phyloP scores from a whole-genome alignment of 345 rosid genomes.

The Nephelium lappaceum region DNA sequence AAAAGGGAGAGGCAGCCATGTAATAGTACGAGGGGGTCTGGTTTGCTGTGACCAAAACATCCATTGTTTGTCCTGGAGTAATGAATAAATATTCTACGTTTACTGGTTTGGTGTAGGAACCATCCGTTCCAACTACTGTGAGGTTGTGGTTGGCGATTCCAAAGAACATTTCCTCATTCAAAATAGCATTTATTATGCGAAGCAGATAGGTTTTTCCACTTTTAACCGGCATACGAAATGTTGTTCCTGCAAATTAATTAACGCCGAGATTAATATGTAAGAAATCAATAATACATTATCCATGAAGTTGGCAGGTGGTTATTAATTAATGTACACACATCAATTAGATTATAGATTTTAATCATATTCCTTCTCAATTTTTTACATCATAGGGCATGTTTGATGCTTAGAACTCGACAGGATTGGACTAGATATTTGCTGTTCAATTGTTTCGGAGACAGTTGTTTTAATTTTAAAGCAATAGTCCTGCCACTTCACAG shows the following conservation, averaged over 20 bases:
- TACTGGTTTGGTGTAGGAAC: constrained; percentile 30
- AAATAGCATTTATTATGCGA: constrained; percentile 28
- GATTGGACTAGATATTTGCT: no score
- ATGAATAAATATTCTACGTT: constrained; percentile 30
- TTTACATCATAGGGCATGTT: no score
- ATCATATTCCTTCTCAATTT: no score
- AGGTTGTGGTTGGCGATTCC: constrained; percentile 39
- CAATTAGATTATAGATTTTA: no score
- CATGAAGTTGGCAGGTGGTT: not conserved
- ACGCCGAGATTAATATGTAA: not conserved
- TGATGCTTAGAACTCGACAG: no score
- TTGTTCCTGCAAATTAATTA: not conserved
- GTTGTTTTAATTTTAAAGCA: no score
- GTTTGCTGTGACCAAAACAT: constrained; percentile 41
- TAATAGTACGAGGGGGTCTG: constrained; percentile 34
- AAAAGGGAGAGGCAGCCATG: constrained; percentile 33
- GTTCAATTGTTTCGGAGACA: no score
- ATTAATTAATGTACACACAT: no score
- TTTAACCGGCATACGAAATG: constrained; percentile 15
- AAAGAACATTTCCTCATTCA: constrained; percentile 42
- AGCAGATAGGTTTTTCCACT: constrained; percentile 36
- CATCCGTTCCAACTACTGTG: constrained; percentile 38
- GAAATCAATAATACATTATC: not conserved
- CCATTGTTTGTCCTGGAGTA: constrained; percentile 55
- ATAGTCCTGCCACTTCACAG: no score